Evolutionary conservation across 352 stramenopile species (phyloP).

Genomic region (Elongisporangium undulatum): DNA sequence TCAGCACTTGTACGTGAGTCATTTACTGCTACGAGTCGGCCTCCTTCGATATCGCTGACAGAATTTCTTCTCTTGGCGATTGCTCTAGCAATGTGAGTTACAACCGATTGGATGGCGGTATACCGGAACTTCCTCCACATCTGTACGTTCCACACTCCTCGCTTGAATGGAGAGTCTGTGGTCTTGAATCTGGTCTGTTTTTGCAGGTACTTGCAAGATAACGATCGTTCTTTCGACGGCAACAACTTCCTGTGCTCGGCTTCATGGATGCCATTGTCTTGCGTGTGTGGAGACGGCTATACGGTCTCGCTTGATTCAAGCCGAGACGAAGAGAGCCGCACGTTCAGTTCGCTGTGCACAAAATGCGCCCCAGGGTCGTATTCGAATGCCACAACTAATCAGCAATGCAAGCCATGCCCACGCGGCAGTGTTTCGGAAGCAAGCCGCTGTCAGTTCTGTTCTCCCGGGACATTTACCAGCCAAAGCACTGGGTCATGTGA

Average conservation of each 20-base stretch:
- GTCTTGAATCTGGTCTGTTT: background rate
- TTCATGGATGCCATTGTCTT: conserved; percentile 6
- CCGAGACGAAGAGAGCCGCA: background rate
- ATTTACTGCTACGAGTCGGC: background rate
- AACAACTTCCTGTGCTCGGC: conserved; percentile 21
- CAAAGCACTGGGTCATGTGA: conserved; percentile 16
- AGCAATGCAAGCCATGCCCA: conserved; percentile 38
- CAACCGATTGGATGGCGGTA: conserved; percentile 24
- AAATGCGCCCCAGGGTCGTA: conserved; percentile 32
- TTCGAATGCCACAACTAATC: conserved; percentile 38
- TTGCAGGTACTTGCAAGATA: background rate
- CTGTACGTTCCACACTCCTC: conserved; percentile 17
- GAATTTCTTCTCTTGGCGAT: background rate
- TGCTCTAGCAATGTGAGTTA: conserved; percentile 22
- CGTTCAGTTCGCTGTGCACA: conserved; percentile 10
- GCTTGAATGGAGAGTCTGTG: conserved; percentile 8
- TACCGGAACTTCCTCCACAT: conserved; percentile 18
- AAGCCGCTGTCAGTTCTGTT: conserved; percentile 8
- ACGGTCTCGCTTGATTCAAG: background rate
- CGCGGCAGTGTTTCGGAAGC: conserved; percentile 4
- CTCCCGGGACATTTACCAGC: conserved; percentile 2
- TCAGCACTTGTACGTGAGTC: conserved; percentile 35
- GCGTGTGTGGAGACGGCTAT: conserved; percentile 25
- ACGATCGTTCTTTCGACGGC: conserved; percentile 6
- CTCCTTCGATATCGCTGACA: background rate